Evolutionary conservation across 176 grass and related monocot species (phyloP).

Genomic region (Zea luxurians): DNA sequence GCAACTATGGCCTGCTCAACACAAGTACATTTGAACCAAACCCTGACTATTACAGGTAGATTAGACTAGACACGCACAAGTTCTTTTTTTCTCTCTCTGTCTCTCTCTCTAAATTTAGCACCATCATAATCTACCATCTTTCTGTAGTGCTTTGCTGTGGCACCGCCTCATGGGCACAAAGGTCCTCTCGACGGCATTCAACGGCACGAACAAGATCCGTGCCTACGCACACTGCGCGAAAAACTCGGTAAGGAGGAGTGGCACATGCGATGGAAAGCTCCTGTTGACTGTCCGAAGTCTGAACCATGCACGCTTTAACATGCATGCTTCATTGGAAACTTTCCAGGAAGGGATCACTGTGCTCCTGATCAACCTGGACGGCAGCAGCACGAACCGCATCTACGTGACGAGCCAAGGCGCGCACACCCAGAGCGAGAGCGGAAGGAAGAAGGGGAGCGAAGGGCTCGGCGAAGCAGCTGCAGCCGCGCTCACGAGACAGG

Average conservation of each 20-base stretch:
- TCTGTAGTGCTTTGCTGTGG: constrained; percentile 72
- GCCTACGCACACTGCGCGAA: constrained; percentile 67
- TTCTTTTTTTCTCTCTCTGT: too few species aligned
- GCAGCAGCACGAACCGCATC: constrained; percentile 47
- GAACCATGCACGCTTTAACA: background rate
- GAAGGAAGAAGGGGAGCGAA: constrained; percentile 30
- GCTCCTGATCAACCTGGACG: constrained; percentile 78
- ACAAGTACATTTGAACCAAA: constrained; percentile 82
- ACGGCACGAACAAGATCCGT: constrained; percentile 57
- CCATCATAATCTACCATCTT: constrained; percentile 28
- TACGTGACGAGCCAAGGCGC: constrained; percentile 19
- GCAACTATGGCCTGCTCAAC: constrained; percentile 80
- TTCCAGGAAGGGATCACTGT: constrained; percentile 68
- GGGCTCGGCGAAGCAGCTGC: constrained; percentile 29
- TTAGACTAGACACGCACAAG: constrained; percentile 19
- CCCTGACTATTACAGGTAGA: constrained; percentile 86
- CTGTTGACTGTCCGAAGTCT: background rate
- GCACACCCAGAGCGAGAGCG: constrained; percentile 13
- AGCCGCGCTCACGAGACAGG: constrained; percentile 56
- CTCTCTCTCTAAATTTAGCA: background rate
- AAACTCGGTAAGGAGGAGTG: constrained; percentile 45
- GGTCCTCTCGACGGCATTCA: constrained; percentile 59
- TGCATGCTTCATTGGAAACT: background rate
- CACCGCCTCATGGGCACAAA: constrained; percentile 71
- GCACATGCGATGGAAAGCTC: background rate